Evolutionary conservation across 2,329 filamentous ascomycete genomes (phyloP).

Genomic region (Blastomyces emzantsi): DNA sequence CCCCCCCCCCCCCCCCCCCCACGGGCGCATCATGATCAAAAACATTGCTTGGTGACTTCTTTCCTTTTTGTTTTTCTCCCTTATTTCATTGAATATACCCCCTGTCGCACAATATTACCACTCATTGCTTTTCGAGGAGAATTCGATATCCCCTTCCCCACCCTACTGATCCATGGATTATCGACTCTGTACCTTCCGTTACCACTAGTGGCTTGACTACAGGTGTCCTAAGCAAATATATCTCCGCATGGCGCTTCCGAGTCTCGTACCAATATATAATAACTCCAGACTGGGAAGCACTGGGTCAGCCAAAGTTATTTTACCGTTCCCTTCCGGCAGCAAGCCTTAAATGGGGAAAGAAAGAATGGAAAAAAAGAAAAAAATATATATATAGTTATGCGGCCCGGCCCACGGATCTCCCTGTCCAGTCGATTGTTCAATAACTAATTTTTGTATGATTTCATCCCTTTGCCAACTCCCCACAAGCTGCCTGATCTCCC

Average conservation of each 20-base stretch:
- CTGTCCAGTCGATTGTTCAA: not conserved
- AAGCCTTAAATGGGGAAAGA: not conserved
- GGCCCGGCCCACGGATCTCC: conserved; percentile 2
- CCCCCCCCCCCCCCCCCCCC: too few relatives aligned
- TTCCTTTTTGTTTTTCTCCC: not conserved
- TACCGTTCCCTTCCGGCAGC: not conserved
- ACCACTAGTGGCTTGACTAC: not conserved
- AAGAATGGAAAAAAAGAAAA: not conserved
- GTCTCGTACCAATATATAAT: not conserved
- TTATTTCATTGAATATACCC: not conserved
- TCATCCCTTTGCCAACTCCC: not conserved
- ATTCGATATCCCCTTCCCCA: not conserved
- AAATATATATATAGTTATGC: not conserved
- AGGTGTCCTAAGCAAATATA: not conserved
- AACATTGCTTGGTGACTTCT: not conserved
- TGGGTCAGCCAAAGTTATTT: not conserved
- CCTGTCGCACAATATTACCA: not conserved
- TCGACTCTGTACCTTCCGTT: not conserved
- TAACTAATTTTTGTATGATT: not conserved
- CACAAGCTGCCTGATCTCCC: not conserved
- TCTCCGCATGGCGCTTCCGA: not conserved
- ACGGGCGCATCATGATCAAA: too few relatives aligned
- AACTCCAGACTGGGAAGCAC: not conserved
- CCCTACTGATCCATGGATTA: too few relatives aligned
- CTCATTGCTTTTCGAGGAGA: not conserved